Percentiles rank a stretch among this genome's conserved stretches.
These are phyloP conservation scores for Dictyostelium firmibasis DNA, from an alignment of 78 protist species.

Conservation along the genomic window DNA sequence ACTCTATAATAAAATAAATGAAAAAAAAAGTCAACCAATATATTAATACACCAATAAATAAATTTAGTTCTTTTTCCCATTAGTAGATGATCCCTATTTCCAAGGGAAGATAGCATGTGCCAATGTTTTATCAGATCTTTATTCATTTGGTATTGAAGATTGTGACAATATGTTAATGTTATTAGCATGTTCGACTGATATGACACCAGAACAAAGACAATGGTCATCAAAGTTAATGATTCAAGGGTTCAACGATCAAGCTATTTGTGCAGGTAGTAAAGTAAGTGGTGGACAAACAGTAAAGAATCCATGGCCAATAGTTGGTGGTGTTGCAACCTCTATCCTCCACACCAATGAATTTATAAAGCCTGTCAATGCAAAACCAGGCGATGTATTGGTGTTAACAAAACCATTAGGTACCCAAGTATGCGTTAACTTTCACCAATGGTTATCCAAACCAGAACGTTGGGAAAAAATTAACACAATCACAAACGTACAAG, in stretches of 20 bases:
- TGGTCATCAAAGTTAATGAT: slow-evolving; percentile 76
- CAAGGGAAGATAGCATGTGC: slow-evolving; percentile 94
- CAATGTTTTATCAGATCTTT: slow-evolving; percentile 92
- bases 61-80: slow-evolving; percentile 92
- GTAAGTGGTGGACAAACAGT: slow-evolving; percentile 95
- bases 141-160: slow-evolving; percentile 90
- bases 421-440: slow-evolving; percentile 92
- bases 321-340: slow-evolving; percentile 94
- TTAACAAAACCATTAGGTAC: slow-evolving; percentile 96
- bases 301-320: slow-evolving; percentile 83
- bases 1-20: not conserved
- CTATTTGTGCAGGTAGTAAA: slow-evolving; percentile 68
- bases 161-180: slow-evolving; percentile 94
- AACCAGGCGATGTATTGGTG: slow-evolving; percentile 90
- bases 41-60: not conserved
- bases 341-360: slow-evolving; percentile 71
- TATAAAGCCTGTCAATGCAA: slow-evolving; percentile 82
- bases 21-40: too few relatives aligned
- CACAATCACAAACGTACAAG: slow-evolving; percentile 12
- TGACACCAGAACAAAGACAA: slow-evolving; percentile 71
- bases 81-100: slow-evolving; percentile 92
- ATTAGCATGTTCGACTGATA: slow-evolving; percentile 83
- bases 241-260: slow-evolving; percentile 84
- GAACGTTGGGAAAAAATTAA: slow-evolving; percentile 34
- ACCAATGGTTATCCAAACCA: slow-evolving; percentile 85